Evolutionary conservation across 1,284 basidiomycete species (phyloP).

Genomic region (Porogramme epimiltina): DNA sequence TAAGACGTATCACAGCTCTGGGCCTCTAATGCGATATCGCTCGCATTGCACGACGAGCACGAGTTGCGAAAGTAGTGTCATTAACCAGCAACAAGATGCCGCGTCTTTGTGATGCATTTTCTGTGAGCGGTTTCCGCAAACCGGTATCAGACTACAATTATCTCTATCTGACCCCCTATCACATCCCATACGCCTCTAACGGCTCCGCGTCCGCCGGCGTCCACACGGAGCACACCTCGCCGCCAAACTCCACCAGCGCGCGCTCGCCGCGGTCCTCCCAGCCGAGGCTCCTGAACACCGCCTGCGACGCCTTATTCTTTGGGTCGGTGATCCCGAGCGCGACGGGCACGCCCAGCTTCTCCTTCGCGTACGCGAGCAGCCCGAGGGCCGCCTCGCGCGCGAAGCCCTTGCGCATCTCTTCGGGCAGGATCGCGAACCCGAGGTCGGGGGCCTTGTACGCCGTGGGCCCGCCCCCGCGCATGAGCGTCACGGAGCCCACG

Average conservation of each 20-base stretch:
- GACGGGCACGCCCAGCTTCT: constrained; percentile 1
- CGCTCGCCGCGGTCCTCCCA: constrained; percentile 5
- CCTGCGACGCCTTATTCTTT: constrained; percentile 1
- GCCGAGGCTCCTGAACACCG: constrained; percentile 6
- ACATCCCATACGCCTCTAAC: constrained; percentile 4
- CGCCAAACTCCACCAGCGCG: constrained; percentile 1
- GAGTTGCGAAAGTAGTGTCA: too few species aligned
- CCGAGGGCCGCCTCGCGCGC: constrained; percentile 5
- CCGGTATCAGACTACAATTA: too few species aligned
- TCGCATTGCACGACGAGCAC: too few species aligned
- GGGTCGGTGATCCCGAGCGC: constrained; percentile 4
- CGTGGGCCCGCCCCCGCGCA: constrained; percentile 4
- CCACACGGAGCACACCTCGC: not conserved
- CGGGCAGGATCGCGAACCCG: constrained; percentile 8
- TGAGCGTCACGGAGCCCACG: constrained; percentile 8
- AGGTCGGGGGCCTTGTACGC: constrained; percentile 6
- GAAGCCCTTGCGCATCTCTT: constrained; percentile 11
- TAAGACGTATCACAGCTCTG: too few species aligned
- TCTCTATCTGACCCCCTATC: not conserved
- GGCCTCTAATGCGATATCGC: too few species aligned
- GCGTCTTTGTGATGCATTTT: too few species aligned
- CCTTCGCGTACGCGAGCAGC: not conserved
- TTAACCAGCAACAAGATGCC: too few species aligned
- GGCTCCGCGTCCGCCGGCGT: constrained; percentile 1
- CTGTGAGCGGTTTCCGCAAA: not conserved